Conservation (phyloP, 257 asterid species). For the Capsicum baccatum region DNA sequence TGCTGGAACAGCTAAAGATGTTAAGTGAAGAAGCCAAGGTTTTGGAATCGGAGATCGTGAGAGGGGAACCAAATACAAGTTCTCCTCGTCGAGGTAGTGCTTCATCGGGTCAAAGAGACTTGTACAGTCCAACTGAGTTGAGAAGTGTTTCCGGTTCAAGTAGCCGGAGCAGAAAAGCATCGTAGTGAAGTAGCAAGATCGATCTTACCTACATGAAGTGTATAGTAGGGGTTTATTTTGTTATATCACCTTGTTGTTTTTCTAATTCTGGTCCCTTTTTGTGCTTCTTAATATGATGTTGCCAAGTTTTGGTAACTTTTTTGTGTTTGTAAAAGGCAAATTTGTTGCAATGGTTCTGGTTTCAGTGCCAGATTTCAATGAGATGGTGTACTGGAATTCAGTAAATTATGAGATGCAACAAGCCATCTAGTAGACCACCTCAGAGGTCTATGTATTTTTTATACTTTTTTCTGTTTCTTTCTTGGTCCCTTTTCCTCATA, state of each 20-base stretch:
- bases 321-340: slow-evolving; percentile 12
- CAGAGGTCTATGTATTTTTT: background rate
- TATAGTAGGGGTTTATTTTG: slow-evolving; percentile 24
- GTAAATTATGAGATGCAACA: background rate
- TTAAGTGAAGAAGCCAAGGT: slow-evolving; percentile 72
- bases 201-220: slow-evolving; percentile 3
- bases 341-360: slow-evolving; percentile 10
- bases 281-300: slow-evolving; percentile 26
- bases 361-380: slow-evolving; percentile 21
- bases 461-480: too few relatives aligned
- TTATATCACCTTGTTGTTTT: slow-evolving; percentile 12
- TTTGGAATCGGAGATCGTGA: slow-evolving; percentile 58
- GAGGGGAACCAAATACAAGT: slow-evolving; percentile 46
- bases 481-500: background rate
- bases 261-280: slow-evolving; percentile 15
- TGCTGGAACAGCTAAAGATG: slow-evolving; percentile 65
- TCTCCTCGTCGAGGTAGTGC: slow-evolving; percentile 67
- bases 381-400: slow-evolving; percentile 31
- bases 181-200: slow-evolving; percentile 32
- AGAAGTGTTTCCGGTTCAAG: slow-evolving; percentile 49
- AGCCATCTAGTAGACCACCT: background rate
- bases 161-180: slow-evolving; percentile 57
- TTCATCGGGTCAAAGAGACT: slow-evolving; percentile 61
- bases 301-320: slow-evolving; percentile 26
- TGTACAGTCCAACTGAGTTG: slow-evolving; percentile 54